Percentiles rank a stretch among this genome's conserved stretches.
phyloP scores from a whole-genome alignment of 2,329 filamentous ascomycete species.

The Pseudocercospora fijiensis region DNA sequence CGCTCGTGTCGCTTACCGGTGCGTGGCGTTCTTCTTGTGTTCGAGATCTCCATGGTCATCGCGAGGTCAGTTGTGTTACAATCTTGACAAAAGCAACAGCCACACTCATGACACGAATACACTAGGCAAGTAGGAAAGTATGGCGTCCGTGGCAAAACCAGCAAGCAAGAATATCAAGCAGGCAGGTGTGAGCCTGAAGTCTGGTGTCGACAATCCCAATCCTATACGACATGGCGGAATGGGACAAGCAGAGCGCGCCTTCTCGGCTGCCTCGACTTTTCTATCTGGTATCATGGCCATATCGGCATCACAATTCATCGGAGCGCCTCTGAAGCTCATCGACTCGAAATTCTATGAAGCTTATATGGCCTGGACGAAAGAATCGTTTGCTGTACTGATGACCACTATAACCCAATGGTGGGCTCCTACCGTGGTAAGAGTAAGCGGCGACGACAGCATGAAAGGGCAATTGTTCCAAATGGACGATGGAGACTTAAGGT shows the following conservation, averaged over 20 bases:
- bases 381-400: slow-evolving; percentile 74
- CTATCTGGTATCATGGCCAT: slow-evolving; percentile 53
- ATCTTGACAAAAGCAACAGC: not conserved
- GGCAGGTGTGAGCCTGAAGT: slow-evolving; percentile 47
- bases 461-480: slow-evolving; percentile 70
- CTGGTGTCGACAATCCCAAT: slow-evolving; percentile 41
- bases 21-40: slow-evolving; percentile 7
- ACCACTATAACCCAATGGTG: slow-evolving; percentile 83
- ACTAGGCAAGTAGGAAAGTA: not conserved
- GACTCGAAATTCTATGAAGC: slow-evolving; percentile 77
- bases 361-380: slow-evolving; percentile 85
- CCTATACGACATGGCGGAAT: slow-evolving; percentile 47
- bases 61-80: slow-evolving; percentile 1
- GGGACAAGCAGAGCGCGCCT: slow-evolving; percentile 51
- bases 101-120: not conserved
- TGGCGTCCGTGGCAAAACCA: slow-evolving; percentile 14
- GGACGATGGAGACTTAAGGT: slow-evolving; percentile 70
- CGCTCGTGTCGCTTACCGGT: not conserved
- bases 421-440: slow-evolving; percentile 77
- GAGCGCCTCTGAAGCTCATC: slow-evolving; percentile 71
- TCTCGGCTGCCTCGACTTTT: slow-evolving; percentile 52
- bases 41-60: slow-evolving; percentile 4
- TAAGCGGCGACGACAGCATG: slow-evolving; percentile 80
- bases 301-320: slow-evolving; percentile 71
- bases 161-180: slow-evolving; percentile 20